phyloP scores from a whole-genome alignment of 805 yeast species.

The Kodamaea hsintzibuensis region DNA sequence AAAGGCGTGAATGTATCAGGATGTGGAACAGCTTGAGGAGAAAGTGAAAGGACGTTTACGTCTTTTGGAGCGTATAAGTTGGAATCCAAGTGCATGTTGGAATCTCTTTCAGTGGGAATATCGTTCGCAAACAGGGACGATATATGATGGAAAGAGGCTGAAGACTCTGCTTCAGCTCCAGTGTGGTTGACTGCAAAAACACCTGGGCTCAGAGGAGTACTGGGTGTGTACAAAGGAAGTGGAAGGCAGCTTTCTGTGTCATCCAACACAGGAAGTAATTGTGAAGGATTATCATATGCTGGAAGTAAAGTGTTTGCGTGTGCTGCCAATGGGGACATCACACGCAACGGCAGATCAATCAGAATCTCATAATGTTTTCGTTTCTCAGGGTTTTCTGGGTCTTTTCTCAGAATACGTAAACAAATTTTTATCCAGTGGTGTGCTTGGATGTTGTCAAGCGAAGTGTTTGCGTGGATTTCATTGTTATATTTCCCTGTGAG shows the following conservation, averaged over 20 bases:
- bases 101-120: constrained; percentile 38
- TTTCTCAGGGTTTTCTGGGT: constrained; percentile 53
- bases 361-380: constrained; percentile 92
- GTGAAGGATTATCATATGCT: constrained; percentile 49
- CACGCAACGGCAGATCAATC: constrained; percentile 91
- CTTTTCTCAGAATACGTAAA: constrained; percentile 70
- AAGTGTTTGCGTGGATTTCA: constrained; percentile 79
- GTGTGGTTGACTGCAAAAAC: constrained; percentile 45
- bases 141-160: constrained; percentile 27
- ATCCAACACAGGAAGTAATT: constrained; percentile 1
- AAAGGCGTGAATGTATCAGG: constrained; percentile 45
- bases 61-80: constrained; percentile 58
- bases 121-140: constrained; percentile 25
- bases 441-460: constrained; percentile 74
- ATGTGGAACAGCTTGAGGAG: constrained; percentile 67
- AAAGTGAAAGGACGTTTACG: constrained; percentile 40
- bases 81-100: constrained; percentile 42
- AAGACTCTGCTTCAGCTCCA: constrained; percentile 12
- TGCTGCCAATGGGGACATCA: constrained; percentile 73
- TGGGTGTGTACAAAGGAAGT: constrained; percentile 12
- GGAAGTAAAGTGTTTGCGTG: constrained; percentile 81
- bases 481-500: constrained; percentile 52
- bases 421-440: constrained; percentile 96
- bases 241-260: background rate
- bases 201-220: constrained; percentile 57